Evolutionary conservation across 768 basidiomycete genomes (phyloP).

Genomic region (Boletus subparvulus): DNA sequence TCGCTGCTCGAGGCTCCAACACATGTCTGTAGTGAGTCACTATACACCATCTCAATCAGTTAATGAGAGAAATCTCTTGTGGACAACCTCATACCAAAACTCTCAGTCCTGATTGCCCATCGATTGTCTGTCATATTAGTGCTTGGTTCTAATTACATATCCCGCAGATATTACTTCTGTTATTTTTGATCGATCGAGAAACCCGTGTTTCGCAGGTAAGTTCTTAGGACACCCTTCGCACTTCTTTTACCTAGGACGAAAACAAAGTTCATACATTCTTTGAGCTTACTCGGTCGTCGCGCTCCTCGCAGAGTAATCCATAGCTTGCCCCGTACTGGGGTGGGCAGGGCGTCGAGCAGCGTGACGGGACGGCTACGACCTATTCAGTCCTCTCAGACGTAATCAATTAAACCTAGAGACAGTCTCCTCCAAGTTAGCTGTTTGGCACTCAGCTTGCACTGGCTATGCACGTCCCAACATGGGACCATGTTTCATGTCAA

Average conservation of each 20-base stretch:
- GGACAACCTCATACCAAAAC: slow-evolving; percentile 55
- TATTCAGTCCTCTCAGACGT: too few relatives aligned
- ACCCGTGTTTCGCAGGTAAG: background rate
- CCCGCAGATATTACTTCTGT: background rate
- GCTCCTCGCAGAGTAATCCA: slow-evolving; percentile 37
- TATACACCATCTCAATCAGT: slow-evolving; percentile 49
- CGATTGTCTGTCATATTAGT: background rate
- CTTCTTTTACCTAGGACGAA: slow-evolving; percentile 48
- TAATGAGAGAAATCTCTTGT: slow-evolving; percentile 76
- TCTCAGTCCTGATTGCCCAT: slow-evolving; percentile 47
- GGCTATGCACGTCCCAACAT: too few relatives aligned
- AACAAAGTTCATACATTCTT: slow-evolving; percentile 85
- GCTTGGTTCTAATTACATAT: slow-evolving; percentile 2
- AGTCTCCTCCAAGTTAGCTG: too few relatives aligned
- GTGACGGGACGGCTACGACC: too few relatives aligned
- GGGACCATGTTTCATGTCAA: too few relatives aligned
- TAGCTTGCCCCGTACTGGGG: slow-evolving; percentile 50
- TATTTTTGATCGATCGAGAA: background rate
- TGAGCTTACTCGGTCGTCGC: slow-evolving; percentile 48
- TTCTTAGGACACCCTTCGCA: background rate
- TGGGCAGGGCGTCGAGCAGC: slow-evolving; percentile 1
- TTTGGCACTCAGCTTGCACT: too few relatives aligned
- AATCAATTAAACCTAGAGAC: too few relatives aligned
- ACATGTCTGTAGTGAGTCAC: too few relatives aligned
- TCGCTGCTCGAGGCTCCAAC: too few relatives aligned